phyloP scores from a whole-genome alignment of 495 filamentous ascomycete species.

The Umbilicaria muhlenbergii region DNA sequence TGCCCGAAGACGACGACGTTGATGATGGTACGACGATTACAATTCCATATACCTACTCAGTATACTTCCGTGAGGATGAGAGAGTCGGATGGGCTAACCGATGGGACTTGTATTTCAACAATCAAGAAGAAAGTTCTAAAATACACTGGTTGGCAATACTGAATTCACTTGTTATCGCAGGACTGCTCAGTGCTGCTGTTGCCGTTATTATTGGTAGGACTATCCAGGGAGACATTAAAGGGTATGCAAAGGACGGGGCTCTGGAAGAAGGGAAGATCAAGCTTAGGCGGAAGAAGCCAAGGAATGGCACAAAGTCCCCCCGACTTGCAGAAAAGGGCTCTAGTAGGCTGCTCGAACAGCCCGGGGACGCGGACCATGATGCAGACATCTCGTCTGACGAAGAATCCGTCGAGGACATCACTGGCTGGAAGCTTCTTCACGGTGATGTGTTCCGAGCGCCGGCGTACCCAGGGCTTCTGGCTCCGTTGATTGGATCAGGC shows the following conservation, averaged over 20 bases:
- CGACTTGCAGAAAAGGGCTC: slow-evolving; percentile 37
- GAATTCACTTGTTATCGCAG: slow-evolving; percentile 78
- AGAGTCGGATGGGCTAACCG: slow-evolving; percentile 71
- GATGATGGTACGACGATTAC: slow-evolving; percentile 57
- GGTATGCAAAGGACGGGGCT: slow-evolving; percentile 43
- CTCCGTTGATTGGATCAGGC: slow-evolving; percentile 75
- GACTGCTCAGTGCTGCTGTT: slow-evolving; percentile 67
- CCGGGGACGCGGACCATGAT: slow-evolving; percentile 40
- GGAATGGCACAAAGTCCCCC: slow-evolving; percentile 27
- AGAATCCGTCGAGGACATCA: slow-evolving; percentile 66
- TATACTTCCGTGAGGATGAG: slow-evolving; percentile 80
- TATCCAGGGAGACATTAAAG: slow-evolving; percentile 66
- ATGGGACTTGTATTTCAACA: slow-evolving; percentile 90
- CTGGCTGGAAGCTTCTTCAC: slow-evolving; percentile 91
- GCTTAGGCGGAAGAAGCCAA: slow-evolving; percentile 25
- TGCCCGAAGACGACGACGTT: slow-evolving; percentile 33
- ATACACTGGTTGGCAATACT: slow-evolving; percentile 90
- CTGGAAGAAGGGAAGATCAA: slow-evolving; percentile 55
- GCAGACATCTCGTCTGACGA: slow-evolving; percentile 57
- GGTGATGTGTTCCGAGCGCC: slow-evolving; percentile 85
- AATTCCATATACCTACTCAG: slow-evolving; percentile 83
- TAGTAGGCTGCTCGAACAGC: slow-evolving; percentile 49
- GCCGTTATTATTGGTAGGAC: slow-evolving; percentile 77
- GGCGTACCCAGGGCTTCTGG: slow-evolving; percentile 57
- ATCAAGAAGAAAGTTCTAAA: slow-evolving; percentile 69